Conservation (phyloP, 768 basidiomycete species). For the Mrakia blollopis region DNA sequence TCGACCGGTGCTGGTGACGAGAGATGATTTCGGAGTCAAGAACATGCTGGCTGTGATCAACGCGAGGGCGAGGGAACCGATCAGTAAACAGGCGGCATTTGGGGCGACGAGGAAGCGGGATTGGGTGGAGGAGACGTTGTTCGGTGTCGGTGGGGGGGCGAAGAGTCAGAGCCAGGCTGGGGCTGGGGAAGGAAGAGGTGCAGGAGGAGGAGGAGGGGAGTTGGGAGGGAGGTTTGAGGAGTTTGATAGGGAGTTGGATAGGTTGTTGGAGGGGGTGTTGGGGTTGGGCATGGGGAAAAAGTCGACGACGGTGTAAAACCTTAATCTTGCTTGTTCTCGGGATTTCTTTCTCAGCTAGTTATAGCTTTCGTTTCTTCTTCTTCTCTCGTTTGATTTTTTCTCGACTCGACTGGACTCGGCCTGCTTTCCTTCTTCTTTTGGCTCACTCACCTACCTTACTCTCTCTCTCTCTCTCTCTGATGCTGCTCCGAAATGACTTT, state of each 20-base stretch:
- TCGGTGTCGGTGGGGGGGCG: too few relatives aligned
- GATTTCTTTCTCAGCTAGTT: background rate
- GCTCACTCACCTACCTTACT: background rate
- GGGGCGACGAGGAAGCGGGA: conserved; percentile 31
- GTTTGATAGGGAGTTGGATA: conserved; percentile 42
- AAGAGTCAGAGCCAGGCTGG: background rate
- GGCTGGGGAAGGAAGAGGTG: conserved; percentile 35
- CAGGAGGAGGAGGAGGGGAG: conserved; percentile 36
- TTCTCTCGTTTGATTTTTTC: background rate
- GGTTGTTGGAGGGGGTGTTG: conserved; percentile 35
- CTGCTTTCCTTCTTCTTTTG: background rate
- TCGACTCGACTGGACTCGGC: background rate
- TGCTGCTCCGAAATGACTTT: conserved; percentile 5
- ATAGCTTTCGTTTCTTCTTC: background rate
- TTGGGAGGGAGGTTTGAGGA: conserved; percentile 37
- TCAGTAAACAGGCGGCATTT: background rate
- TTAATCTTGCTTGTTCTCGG: background rate
- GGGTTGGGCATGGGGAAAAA: background rate
- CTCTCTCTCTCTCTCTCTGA: background rate
- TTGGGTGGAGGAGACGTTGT: conserved; percentile 38
- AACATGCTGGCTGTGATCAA: conserved; percentile 87
- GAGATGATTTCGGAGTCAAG: conserved; percentile 76
- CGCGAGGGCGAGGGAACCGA: conserved; percentile 38
- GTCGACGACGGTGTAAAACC: background rate
- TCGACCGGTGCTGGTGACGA: conserved; percentile 44